Evolutionary conservation across 352 stramenopile species (phyloP).

Genomic region (Phytopythium delawarense): DNA sequence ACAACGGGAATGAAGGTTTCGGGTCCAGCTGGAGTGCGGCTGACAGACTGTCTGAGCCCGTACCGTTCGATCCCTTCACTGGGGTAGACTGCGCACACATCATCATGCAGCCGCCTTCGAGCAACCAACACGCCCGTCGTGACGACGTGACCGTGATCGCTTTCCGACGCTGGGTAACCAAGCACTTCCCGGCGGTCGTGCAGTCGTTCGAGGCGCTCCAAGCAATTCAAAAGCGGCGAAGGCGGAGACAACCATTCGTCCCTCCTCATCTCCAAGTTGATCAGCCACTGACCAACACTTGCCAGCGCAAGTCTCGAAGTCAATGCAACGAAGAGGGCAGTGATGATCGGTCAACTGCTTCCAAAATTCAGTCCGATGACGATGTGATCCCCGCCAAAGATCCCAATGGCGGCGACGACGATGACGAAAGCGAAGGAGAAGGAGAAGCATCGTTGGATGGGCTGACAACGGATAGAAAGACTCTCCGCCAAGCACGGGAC

Average conservation of each 20-base stretch:
- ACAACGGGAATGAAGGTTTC: neutral
- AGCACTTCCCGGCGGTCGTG: constrained; percentile 31
- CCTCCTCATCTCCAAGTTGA: neutral
- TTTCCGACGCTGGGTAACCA: constrained; percentile 29
- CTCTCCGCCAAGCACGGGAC: neutral
- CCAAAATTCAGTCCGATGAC: neutral
- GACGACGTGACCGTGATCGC: constrained; percentile 14
- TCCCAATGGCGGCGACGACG: neutral
- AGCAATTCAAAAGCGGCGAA: neutral
- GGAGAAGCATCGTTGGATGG: neutral
- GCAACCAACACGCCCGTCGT: constrained; percentile 11
- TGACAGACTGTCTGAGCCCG: constrained; percentile 16
- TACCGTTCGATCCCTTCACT: constrained; percentile 45
- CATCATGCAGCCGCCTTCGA: constrained; percentile 21
- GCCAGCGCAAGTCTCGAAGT: neutral
- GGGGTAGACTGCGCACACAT: constrained; percentile 23
- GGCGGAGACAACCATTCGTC: neutral
- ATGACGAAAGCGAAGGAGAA: neutral
- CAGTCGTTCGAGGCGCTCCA: neutral
- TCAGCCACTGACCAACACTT: neutral
- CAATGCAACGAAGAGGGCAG: neutral
- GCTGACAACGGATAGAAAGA: neutral
- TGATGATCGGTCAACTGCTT: neutral
- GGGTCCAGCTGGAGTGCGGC: neutral
- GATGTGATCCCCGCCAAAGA: neutral